Evolutionary conservation across 768 basidiomycete genomes (phyloP), one percentile per base, ranked within the genome.

Genomic region (Tylopilus sp.): DNA sequence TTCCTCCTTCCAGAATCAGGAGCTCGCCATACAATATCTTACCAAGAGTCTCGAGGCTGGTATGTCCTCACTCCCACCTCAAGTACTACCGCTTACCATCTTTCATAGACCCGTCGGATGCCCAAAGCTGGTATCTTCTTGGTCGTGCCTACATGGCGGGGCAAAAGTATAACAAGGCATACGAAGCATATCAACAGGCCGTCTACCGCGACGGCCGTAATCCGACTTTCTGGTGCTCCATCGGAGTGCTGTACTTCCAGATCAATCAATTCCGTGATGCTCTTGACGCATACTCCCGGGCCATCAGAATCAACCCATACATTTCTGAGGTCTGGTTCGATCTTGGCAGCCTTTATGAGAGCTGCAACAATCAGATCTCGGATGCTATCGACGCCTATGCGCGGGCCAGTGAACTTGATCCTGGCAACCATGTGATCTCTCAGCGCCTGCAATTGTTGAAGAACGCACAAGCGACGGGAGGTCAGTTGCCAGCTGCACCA

Each of bases 211-310:
- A 99, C 64, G 97, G 96, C 21, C 91, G 94, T 53, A 99, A 98
- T 68, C 97, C 97, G 1, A 98, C 97, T 0, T 99, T 98, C 73
- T 98, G 97, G 97, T 98, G 96, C 69, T 96, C 93, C 22, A 99
- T 99, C 64, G 97, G 97, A 43, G 97, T 99, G 1, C 81, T 99
- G 2, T 99, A 99, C 70, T 99, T 97, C 80, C 95, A 99, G 69
- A 98, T 99, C 77, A 98, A 98, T 72, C 97, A 99, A 68, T 99
- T 92, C 76, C 92, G 95, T 48, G 97, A 99, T 65, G 96, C 96
- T 3, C 85, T 99, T 33, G 97, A 99, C 65, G 97, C 97, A 11
- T 99, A 99, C 72, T 98, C 97, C 26, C 89, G 96, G 16, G 97
- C 97, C 12, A 98, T 99, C 63, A 87, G 96, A 57, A 95, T 99